These are phyloP conservation scores for Rhynchosporium secalis DNA, from an alignment of 2,329 filamentous ascomycete genomes.

Conservation along the genomic window DNA sequence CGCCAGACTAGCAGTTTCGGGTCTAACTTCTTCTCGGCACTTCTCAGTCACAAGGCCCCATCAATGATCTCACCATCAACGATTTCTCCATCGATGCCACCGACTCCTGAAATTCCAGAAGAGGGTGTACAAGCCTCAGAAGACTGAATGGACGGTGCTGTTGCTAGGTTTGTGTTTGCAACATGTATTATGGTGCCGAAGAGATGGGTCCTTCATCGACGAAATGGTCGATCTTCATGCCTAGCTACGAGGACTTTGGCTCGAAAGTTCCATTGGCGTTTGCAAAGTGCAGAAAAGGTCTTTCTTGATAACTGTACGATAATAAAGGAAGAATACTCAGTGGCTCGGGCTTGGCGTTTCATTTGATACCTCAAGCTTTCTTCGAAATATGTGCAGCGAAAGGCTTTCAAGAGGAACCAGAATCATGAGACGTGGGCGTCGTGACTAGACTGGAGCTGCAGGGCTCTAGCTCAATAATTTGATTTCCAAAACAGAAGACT, in stretches of 20 bases:
- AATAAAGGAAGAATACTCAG: background rate
- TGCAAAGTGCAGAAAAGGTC: background rate
- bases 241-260: background rate
- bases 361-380: background rate
- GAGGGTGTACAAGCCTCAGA: background rate
- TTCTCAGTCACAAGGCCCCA: background rate
- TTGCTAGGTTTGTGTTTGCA: background rate
- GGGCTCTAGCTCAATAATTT: too few relatives aligned
- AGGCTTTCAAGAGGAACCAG: too few relatives aligned
- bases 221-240: background rate
- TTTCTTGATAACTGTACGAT: background rate
- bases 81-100: background rate
- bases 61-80: background rate
- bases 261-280: background rate
- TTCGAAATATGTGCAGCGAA: background rate
- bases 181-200: background rate
- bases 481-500: too few relatives aligned
- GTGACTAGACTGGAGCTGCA: too few relatives aligned
- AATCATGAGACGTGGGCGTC: too few relatives aligned
- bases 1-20: constrained; percentile 1
- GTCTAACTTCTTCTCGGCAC: background rate
- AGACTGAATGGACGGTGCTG: background rate
- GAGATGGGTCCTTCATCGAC: background rate
- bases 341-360: background rate
- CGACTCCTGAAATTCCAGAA: background rate